These are phyloP conservation scores for Pseudoscleropodium purum DNA, from an alignment of 225 moss, liverwort and hornwort species.

Conservation along the genomic window DNA sequence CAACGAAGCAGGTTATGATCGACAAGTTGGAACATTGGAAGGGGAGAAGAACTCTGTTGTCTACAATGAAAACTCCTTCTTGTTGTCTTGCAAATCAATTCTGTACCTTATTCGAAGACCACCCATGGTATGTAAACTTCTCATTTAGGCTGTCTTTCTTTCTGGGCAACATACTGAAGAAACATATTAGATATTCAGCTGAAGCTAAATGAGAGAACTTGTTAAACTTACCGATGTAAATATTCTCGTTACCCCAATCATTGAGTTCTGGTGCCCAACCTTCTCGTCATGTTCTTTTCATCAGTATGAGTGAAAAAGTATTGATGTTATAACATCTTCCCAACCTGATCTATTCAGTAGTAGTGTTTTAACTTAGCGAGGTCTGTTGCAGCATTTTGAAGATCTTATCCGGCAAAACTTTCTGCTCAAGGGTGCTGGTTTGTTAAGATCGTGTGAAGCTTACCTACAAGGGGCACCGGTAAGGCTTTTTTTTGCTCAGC, in stretches of 20 bases:
- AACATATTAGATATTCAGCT: neutral
- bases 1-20: conserved; percentile 99
- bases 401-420: conserved; percentile 72
- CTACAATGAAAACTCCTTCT: conserved; percentile 93
- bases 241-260: neutral
- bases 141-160: neutral
- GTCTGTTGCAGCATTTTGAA: conserved; percentile 68
- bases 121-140: conserved; percentile 39
- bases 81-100: conserved; percentile 97
- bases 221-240: neutral
- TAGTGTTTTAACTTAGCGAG: neutral
- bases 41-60: conserved; percentile 91
- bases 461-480: conserved; percentile 88
- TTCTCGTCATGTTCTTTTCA: neutral
- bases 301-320: neutral
- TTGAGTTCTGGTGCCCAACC: neutral
- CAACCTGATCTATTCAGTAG: neutral
- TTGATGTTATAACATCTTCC: neutral
- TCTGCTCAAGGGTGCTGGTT: conserved; percentile 42
- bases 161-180: neutral
- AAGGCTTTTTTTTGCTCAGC: conserved; percentile 2
- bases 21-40: conserved; percentile 87
- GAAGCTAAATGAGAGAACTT: neutral
- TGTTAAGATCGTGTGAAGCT: conserved; percentile 69
- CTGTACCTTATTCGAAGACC: conserved; percentile 88